Base-by-base conservation (phyloP, 768 basidiomycete species). In the Phylloporus arenicola region DNA sequence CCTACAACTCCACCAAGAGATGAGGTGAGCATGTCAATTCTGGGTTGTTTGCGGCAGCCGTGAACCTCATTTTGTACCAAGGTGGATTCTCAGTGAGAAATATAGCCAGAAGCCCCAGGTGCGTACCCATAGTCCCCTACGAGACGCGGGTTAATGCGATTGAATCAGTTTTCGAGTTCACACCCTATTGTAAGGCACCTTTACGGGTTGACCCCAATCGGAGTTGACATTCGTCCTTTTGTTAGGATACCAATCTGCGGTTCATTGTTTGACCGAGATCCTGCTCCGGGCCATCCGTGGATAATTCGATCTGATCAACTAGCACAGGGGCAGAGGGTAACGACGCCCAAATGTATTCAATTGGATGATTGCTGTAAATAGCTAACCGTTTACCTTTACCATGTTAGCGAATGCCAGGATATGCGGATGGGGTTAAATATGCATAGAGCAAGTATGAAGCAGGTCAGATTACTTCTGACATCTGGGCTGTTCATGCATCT, bases 91-190 rank as follows among this genome's bases (percentile, higher is more conserved):
- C 37, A 62, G 63, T 24, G 55, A 62, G 50, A 75, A 77, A 51
- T 82, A 81, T 54, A 74, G 66, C 39, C 80, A 82, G 68, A 82
- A 79, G 61, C 81, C 81, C 4, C 81, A 81, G 66, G 66, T 68
- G 39, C 19, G 62, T 62, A 11, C 29, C 10, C 11, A 43, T 25
- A 1, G 4, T 6, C 6, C 7, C 3, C 9, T 16, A 48, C 12
- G 19, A 20, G 8, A 22, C 24, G 13, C 33, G 9, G n/a, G 17
- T 27, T 65, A n/a, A 67, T 27, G 16, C 35, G 43, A 43, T 33
- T 20, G 9, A 19, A 13, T 29, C 13, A 68, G 71, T 67, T 81
- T 45, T 72, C 78, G 33, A 62, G 67, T 48, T 70, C 72, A 17
- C 70, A 78, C 52, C 64, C 63, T 3, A 70, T 79, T 35, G 77